Evolutionary conservation across 768 basidiomycete genomes (phyloP), one percentile per base, ranked within the genome.

Genomic region (Podaxis mareebaensis): DNA sequence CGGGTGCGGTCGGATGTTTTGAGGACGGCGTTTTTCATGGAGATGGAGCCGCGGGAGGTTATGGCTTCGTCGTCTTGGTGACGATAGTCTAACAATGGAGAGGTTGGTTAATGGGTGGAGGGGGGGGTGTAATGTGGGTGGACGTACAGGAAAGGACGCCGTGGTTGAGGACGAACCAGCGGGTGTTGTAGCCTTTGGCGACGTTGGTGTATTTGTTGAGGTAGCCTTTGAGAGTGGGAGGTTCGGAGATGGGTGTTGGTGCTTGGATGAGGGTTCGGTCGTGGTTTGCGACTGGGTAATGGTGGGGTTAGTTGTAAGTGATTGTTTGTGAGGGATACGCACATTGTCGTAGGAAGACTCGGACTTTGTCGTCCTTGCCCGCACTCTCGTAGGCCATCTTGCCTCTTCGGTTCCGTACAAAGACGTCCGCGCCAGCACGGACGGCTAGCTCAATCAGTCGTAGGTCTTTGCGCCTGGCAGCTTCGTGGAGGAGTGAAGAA

Each of bases 141-240:
- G 38, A 83, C 91, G 26, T 71, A 92, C 93, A 95, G 17, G 91
- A 93, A n/a, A 96, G 73, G 26, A 91, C 79, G 0, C 94, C 95
- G 59, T 90, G 85, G 69, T 92, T 89, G 20, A 97, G 82, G 0
- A 96, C 93, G 70, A 98, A 96, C 94, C 95, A 97, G 0, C 95
- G 81, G 0, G 91, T 90, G 64, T 87, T 88, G 72, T 95, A 96
- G 0, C 96, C 95, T 67, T 87, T 89, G 0, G 93, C 93, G 42
- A 97, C 92, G 68, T 97, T 98, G 1, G 90, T 88, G 71, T 95
- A 97, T 73, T 98, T 98, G 74, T 92, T 93, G 20, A 94, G 77
- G 70, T 93, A 93, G 0, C 92, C 93, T 65, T 85, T 87, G 61
- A 93, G 74, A 2, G 80, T 73, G 0, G 90, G 87, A 1, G 89